Evolutionary conservation across 1,284 basidiomycete species (phyloP).

Genomic region (Agaricales sp.): DNA sequence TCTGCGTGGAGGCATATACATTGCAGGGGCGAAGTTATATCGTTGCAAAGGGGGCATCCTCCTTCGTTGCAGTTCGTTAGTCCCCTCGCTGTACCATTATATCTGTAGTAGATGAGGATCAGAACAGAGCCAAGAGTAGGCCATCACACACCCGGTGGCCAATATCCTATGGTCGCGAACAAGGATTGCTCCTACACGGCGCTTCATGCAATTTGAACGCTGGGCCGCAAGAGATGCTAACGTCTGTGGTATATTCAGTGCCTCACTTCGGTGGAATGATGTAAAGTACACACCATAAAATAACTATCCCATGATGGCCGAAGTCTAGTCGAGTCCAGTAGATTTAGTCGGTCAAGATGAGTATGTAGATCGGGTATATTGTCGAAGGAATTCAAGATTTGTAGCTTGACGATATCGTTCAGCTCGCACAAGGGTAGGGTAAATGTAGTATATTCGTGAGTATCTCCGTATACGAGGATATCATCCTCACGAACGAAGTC

Average conservation of each 20-base stretch:
- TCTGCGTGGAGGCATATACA: slow-evolving; percentile 97
- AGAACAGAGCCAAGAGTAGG: not conserved
- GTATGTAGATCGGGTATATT: slow-evolving; percentile 43
- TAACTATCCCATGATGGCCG: slow-evolving; percentile 91
- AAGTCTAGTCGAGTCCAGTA: slow-evolving; percentile 63
- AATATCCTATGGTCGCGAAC: slow-evolving; percentile 84
- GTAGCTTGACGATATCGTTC: slow-evolving; percentile 46
- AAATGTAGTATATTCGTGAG: slow-evolving; percentile 11
- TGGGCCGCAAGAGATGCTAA: slow-evolving; percentile 82
- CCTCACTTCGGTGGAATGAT: slow-evolving; percentile 12
- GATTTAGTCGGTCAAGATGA: slow-evolving; percentile 60
- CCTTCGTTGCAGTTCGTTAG: slow-evolving; percentile 85
- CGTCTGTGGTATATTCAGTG: slow-evolving; percentile 38
- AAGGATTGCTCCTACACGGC: slow-evolving; percentile 88
- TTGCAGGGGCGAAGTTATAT: slow-evolving; percentile 45
- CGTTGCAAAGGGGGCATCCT: slow-evolving; percentile 79
- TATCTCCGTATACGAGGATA: slow-evolving; percentile 38
- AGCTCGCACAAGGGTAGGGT: slow-evolving; percentile 28
- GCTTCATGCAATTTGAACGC: slow-evolving; percentile 96
- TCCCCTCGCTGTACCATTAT: slow-evolving; percentile 94
- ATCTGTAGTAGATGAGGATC: slow-evolving; percentile 33
- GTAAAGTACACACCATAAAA: slow-evolving; percentile 66
- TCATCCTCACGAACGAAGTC: slow-evolving; percentile 61
- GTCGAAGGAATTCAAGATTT: slow-evolving; percentile 64
- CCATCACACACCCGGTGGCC: slow-evolving; percentile 65